Evolutionary conservation across 108 stramenopile species (phyloP).

Genomic region (Bacterosira constricta): DNA sequence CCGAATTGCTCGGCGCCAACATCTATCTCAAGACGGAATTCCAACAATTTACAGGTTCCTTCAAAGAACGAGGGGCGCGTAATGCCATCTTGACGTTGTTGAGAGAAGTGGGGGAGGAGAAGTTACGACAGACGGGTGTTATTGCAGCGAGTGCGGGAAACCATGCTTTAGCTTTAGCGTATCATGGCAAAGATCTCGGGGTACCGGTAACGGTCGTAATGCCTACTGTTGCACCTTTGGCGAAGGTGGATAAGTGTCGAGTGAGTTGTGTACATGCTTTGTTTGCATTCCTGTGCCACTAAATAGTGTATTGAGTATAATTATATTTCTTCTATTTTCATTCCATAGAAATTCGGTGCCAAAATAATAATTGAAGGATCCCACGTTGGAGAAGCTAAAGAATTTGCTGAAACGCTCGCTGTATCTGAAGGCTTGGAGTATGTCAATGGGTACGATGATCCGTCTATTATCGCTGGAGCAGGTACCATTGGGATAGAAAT

Average conservation of each 20-base stretch:
- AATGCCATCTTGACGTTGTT: conserved; percentile 87
- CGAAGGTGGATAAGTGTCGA: conserved; percentile 95
- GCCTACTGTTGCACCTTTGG: conserved; percentile 93
- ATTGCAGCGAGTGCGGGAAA: conserved; percentile 94
- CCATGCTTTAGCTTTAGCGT: conserved; percentile 93
- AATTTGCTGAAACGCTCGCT: conserved; percentile 70
- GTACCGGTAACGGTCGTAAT: conserved; percentile 97
- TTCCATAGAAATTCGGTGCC: conserved; percentile 86
- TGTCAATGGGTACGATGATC: conserved; percentile 97
- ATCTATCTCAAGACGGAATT: conserved; percentile 87
- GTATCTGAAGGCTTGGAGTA: conserved; percentile 72
- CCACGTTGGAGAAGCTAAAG: conserved; percentile 94
- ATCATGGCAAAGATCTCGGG: conserved; percentile 91
- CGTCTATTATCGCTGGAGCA: conserved; percentile 95
- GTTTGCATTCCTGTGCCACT: neutral
- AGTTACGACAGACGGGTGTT: conserved; percentile 66
- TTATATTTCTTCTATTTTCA: neutral
- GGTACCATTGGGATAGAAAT: conserved; percentile 98
- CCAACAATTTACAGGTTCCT: conserved; percentile 93
- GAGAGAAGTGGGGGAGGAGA: conserved; percentile 46
- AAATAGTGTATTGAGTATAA: neutral
- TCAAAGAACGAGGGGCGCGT: conserved; percentile 97
- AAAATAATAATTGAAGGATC: conserved; percentile 89
- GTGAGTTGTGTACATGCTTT: conserved; percentile 41
- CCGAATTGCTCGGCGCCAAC: conserved; percentile 80